These are phyloP conservation scores for Nemania diffusa DNA, from an alignment of 2,329 filamentous ascomycete genomes.

Conservation along the genomic window DNA sequence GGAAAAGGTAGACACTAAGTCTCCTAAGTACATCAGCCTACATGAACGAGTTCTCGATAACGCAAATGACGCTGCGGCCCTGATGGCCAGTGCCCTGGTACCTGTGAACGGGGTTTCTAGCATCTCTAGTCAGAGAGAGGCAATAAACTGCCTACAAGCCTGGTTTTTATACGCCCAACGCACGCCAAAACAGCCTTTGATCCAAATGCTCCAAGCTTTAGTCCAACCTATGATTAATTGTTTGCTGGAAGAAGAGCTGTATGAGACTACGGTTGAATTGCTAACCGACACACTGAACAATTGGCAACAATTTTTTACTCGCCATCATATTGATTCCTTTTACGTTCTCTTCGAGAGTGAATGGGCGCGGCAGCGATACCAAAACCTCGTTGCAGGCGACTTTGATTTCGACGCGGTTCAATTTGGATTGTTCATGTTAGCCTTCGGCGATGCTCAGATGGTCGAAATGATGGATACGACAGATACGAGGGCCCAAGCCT, in stretches of 20 bases:
- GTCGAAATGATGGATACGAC: conserved; percentile 66
- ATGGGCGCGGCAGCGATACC: conserved; percentile 68
- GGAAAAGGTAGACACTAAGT: conserved; percentile 72
- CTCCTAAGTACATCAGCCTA: conserved; percentile 60
- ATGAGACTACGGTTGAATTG: conserved; percentile 70
- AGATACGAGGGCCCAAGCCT: conserved; percentile 60
- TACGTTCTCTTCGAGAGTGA: conserved; percentile 68
- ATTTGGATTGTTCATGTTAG: conserved; percentile 73
- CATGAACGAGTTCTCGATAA: conserved; percentile 64
- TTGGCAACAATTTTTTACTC: conserved; percentile 70
- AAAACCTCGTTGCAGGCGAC: conserved; percentile 66
- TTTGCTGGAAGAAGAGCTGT: conserved; percentile 67
- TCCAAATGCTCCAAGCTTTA: conserved; percentile 68
- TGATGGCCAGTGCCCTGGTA: conserved; percentile 56
- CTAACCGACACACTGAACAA: conserved; percentile 73
- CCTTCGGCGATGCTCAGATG: conserved; percentile 74
- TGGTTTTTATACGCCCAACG: conserved; percentile 81
- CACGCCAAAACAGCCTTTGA: conserved; percentile 65
- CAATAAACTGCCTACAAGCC: conserved; percentile 71
- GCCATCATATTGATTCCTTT: conserved; percentile 67
- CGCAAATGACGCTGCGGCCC: conserved; percentile 59
- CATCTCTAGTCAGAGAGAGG: conserved; percentile 60
- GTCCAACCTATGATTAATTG: conserved; percentile 69
- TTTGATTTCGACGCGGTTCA: conserved; percentile 72
- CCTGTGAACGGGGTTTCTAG: conserved; percentile 40